A percentile compares a stretch with the other conserved stretches of the same genome.
phyloP scores from a whole-genome alignment of 495 filamentous ascomycete genomes.

The Penicillium longicatenatum region DNA sequence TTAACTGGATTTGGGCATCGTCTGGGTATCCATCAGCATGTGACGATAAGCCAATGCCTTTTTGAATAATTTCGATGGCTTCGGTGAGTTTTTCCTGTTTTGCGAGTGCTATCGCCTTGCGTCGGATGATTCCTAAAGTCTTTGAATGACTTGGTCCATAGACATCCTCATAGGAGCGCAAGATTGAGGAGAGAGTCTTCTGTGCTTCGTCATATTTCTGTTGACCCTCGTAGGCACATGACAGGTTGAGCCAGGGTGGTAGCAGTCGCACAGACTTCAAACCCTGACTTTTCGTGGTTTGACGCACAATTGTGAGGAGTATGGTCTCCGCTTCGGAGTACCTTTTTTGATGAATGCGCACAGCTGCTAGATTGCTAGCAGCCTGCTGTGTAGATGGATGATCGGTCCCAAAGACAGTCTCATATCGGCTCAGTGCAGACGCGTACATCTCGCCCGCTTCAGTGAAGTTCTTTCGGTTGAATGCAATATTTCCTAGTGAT shows the following conservation, averaged over 20 bases:
- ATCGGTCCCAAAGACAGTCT: neutral
- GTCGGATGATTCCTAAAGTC: neutral
- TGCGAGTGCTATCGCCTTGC: neutral
- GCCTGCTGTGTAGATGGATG: neutral
- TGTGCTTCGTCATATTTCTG: neutral
- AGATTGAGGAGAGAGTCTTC: neutral
- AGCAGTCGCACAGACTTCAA: neutral
- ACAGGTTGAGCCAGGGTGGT: neutral
- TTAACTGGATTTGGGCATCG: neutral
- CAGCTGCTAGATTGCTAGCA: neutral
- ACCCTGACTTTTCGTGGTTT: neutral
- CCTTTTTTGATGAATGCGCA: neutral
- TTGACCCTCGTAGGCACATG: neutral
- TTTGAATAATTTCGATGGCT: neutral
- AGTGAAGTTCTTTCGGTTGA: neutral
- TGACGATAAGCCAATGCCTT: neutral
- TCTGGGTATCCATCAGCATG: neutral
- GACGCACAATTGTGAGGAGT: neutral
- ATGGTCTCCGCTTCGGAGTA: neutral
- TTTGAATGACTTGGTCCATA: neutral
- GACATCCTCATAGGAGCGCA: neutral
- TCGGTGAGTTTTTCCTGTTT: neutral
- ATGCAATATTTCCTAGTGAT: neutral
- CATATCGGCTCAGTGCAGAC: neutral
- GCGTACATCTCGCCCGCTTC: neutral